phyloP scores from a whole-genome alignment of 2,329 filamentous ascomycete genomes.

The Gremmenia infestans region DNA sequence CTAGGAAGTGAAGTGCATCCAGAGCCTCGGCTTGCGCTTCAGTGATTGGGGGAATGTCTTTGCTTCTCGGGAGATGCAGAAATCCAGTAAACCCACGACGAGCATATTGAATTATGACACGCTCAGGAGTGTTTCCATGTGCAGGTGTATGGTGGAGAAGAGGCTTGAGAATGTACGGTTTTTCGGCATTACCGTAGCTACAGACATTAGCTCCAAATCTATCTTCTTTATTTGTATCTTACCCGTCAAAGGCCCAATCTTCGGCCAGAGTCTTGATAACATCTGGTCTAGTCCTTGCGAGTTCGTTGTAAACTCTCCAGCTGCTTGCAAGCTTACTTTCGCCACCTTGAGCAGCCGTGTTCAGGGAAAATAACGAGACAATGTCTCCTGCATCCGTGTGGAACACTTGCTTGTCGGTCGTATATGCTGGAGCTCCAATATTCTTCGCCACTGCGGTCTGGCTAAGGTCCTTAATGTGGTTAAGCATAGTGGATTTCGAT shows the following conservation, averaged over 20 bases:
- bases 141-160: constrained; percentile 52
- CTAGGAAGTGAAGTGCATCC: constrained; percentile 41
- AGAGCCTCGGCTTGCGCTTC: constrained; percentile 41
- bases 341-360: constrained; percentile 44
- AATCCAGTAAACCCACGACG: constrained; percentile 56
- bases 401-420: constrained; percentile 55
- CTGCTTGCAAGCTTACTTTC: constrained; percentile 48
- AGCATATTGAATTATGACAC: constrained; percentile 56
- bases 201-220: not conserved
- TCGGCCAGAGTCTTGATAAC: constrained; percentile 45
- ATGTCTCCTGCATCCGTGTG: constrained; percentile 53
- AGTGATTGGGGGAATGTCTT: constrained; percentile 48
- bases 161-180: constrained; percentile 44
- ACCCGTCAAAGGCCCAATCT: constrained; percentile 41
- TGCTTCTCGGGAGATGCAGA: constrained; percentile 46
- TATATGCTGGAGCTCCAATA: constrained; percentile 56
- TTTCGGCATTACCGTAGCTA: constrained; percentile 47
- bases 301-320: constrained; percentile 50
- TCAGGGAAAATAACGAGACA: constrained; percentile 44
- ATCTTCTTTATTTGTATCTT: not conserved
- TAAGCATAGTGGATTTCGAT: constrained; percentile 48
- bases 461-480: constrained; percentile 59
- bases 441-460: constrained; percentile 32
- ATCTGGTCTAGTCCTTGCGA: constrained; percentile 47
- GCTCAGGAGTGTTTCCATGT: constrained; percentile 41